A percentile compares a stretch with the other conserved stretches of the same genome.
Evolutionary conservation across 2,329 filamentous ascomycete species (phyloP).

Genomic region (Pseudogymnoascus sp.): DNA sequence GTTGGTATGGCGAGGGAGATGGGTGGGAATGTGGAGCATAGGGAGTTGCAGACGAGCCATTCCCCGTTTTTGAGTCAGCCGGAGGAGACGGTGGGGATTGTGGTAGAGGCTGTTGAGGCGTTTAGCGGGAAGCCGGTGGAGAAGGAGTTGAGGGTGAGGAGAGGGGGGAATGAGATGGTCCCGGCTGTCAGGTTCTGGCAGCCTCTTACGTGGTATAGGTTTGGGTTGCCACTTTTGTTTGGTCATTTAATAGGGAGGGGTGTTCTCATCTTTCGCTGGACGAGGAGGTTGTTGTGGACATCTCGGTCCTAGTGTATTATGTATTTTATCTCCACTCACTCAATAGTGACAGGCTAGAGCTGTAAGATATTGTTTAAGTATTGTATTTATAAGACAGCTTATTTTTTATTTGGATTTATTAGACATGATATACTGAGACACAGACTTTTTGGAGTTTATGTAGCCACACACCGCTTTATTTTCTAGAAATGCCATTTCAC

Average conservation of each 20-base stretch:
- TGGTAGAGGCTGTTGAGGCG: conserved; percentile 31
- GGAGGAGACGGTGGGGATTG: conserved; percentile 29
- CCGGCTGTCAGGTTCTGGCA: conserved; percentile 14
- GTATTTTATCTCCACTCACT: conserved; percentile 6
- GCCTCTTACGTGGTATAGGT: conserved; percentile 18
- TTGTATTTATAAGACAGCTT: neutral
- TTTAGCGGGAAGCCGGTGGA: conserved; percentile 21
- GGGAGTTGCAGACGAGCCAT: conserved; percentile 35
- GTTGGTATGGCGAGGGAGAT: conserved; percentile 32
- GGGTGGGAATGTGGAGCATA: conserved; percentile 28
- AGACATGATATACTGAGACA: too few species aligned
- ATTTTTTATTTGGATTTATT: neutral
- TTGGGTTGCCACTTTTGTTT: conserved; percentile 17
- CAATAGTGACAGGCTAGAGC: neutral
- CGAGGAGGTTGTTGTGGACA: conserved; percentile 14
- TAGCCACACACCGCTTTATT: too few species aligned
- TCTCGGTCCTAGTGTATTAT: neutral
- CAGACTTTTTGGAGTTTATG: too few species aligned
- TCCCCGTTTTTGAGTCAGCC: conserved; percentile 37
- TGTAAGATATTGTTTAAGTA: conserved; percentile 1
- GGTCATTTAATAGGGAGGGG: conserved; percentile 16
- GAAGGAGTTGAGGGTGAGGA: neutral
- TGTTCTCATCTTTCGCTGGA: conserved; percentile 14
- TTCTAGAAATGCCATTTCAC: too few species aligned
- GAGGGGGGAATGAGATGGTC: neutral